Evolutionary conservation across 768 basidiomycete genomes (phyloP), one percentile per base, ranked within the genome.

Genomic region (Trametopsis cervina): DNA sequence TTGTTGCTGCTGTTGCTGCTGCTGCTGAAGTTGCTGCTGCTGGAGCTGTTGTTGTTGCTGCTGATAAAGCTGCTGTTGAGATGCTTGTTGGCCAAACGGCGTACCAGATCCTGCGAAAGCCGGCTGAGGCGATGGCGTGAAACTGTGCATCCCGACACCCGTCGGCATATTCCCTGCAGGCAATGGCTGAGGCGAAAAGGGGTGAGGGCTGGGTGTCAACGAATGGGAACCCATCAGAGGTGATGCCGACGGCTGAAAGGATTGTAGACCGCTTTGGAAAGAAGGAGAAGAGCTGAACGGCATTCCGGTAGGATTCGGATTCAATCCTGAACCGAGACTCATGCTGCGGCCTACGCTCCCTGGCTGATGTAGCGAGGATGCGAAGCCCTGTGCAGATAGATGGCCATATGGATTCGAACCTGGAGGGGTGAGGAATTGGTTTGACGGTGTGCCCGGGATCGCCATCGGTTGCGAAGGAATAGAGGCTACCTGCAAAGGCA

Each of bases 1-100:
- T 20, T 22, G 49, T 13, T 54, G 54, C 25, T 33, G 29, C 29
- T 63, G 54, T 47, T 66, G 65, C 18, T 55, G 46, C 36, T 57
- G 61, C 11, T 60, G 57, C 35, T 64, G 58, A 35, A 58, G 64
- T 40, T 53, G 24, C 33, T 42, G 52, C 29, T 53, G 57, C 18
- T 62, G 63, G 35, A 61, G 60, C 40, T 41, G 51, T 12, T 51
- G 49, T 17, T 36, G 25, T 25, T 36, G 53, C 49, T 42, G 48
- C 40, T 54, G 51, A 13, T 18, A 23, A 18, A 45, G 50, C 23
- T 22, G 49, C 37, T 46, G 45, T 18, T 23, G 10, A 15, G 35
- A 10, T 20, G 49, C 3, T 15, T 7, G 29, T 15, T 33, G 29
- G 7, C 29, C 29, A 33, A 43, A 50, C 24, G 49, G 33, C 7